A percentile compares a stretch with the other conserved stretches of the same genome.
Conservation (phyloP, 352 stramenopile genomes). For the Phytophthora sp. region DNA sequence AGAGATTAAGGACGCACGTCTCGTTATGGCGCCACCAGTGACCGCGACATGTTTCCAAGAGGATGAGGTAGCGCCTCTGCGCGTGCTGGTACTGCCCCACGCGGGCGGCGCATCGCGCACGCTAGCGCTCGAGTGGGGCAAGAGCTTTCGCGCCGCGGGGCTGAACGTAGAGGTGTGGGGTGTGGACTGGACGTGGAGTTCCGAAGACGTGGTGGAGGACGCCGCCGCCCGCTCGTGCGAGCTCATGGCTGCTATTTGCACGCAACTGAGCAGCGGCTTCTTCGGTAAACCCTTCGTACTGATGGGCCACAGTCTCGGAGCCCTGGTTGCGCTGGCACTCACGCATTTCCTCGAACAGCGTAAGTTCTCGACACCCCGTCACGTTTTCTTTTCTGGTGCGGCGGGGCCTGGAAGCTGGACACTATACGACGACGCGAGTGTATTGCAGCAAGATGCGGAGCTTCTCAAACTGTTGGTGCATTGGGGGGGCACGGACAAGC, state of each 20-base stretch:
- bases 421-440: slow-evolving; percentile 38
- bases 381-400: slow-evolving; percentile 69
- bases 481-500: slow-evolving; percentile 65
- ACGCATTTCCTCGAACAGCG: slow-evolving; percentile 49
- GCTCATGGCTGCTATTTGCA: slow-evolving; percentile 46
- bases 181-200: slow-evolving; percentile 61
- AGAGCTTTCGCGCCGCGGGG: slow-evolving; percentile 41
- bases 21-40: slow-evolving; percentile 43
- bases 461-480: slow-evolving; percentile 54
- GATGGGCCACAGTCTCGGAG: slow-evolving; percentile 73
- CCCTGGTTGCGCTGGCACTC: slow-evolving; percentile 60
- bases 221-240: slow-evolving; percentile 22
- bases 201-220: slow-evolving; percentile 17
- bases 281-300: slow-evolving; percentile 81
- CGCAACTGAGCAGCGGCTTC: slow-evolving; percentile 54
- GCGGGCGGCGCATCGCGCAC: slow-evolving; percentile 52
- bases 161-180: slow-evolving; percentile 64
- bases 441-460: slow-evolving; percentile 41
- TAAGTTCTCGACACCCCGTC: slow-evolving; percentile 56
- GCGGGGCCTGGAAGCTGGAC: slow-evolving; percentile 40
- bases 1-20: neutral
- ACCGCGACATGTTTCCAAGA: slow-evolving; percentile 67
- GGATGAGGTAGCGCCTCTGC: slow-evolving; percentile 63
- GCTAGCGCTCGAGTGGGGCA: slow-evolving; percentile 54
- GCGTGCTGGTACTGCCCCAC: slow-evolving; percentile 67